A percentile compares a stretch with the other conserved stretches of the same genome.
phyloP scores from a whole-genome alignment of 108 stramenopile species.

The Nannochloropsis gaditana region DNA sequence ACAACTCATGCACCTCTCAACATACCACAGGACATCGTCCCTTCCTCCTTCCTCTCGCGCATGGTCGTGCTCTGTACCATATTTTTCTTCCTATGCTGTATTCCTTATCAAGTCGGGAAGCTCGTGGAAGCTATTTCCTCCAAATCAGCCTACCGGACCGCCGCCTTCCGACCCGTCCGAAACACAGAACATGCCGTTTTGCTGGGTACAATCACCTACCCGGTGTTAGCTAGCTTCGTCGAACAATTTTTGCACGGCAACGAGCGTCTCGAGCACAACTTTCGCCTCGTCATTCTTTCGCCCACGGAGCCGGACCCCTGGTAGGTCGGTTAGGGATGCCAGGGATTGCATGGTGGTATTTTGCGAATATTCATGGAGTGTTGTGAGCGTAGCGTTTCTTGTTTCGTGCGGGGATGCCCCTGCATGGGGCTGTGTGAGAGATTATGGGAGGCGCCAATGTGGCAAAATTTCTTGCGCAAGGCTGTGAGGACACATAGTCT shows the following conservation, averaged over 20 bases:
- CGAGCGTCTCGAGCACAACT: constrained; percentile 3
- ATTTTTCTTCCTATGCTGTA: constrained; percentile 9
- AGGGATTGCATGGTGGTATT: too few species aligned
- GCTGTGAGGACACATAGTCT: too few species aligned
- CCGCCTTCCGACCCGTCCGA: not conserved
- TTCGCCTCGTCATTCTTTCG: not conserved
- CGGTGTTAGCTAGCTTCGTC: not conserved
- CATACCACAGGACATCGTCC: not conserved
- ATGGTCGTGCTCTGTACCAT: not conserved
- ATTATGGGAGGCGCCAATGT: too few species aligned
- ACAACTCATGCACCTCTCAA: too few species aligned
- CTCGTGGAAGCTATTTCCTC: constrained; percentile 16
- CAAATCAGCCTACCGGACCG: constrained; percentile 5
- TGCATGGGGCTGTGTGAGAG: too few species aligned
- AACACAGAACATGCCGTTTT: not conserved
- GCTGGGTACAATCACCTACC: not conserved
- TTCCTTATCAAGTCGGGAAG: not conserved
- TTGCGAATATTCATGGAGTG: too few species aligned
- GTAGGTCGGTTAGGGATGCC: not conserved
- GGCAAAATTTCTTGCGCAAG: too few species aligned
- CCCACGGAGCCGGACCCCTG: not conserved
- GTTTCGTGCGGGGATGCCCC: too few species aligned
- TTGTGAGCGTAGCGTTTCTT: too few species aligned
- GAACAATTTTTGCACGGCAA: constrained; percentile 6
- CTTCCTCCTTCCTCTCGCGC: not conserved